phyloP scores from a whole-genome alignment of 192 early-diverging fungal genomes.

The Podila verticillata region DNA sequence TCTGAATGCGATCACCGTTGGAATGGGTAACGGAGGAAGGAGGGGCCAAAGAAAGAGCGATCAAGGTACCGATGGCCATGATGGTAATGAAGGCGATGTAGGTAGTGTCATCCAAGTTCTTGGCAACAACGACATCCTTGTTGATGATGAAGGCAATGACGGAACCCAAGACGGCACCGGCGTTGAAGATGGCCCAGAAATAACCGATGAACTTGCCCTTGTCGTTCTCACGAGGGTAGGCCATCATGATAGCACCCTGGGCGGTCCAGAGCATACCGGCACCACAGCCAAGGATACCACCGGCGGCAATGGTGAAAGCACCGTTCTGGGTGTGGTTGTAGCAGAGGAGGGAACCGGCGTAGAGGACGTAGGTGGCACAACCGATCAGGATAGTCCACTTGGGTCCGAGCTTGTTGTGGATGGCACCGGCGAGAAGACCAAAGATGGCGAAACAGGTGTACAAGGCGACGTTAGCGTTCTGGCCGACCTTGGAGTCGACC shows the following conservation, averaged over 20 bases:
- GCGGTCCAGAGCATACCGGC: slow-evolving; percentile 77
- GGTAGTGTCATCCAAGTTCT: slow-evolving; percentile 65
- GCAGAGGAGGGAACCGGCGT: slow-evolving; percentile 74
- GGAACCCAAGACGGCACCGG: slow-evolving; percentile 79
- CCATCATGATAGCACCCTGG: slow-evolving; percentile 81
- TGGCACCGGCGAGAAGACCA: slow-evolving; percentile 71
- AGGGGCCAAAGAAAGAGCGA: slow-evolving; percentile 62
- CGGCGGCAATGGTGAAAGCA: slow-evolving; percentile 72
- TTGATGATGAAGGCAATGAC: slow-evolving; percentile 73
- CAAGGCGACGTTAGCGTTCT: slow-evolving; percentile 77
- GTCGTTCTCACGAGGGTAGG: slow-evolving; percentile 78
- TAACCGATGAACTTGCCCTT: slow-evolving; percentile 79
- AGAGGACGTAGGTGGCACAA: slow-evolving; percentile 71
- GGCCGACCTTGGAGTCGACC: slow-evolving; percentile 58
- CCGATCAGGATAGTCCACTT: slow-evolving; percentile 69
- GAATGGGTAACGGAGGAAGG: slow-evolving; percentile 62
- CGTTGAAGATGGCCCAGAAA: slow-evolving; percentile 85
- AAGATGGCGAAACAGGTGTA: slow-evolving; percentile 77
- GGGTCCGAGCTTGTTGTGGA: slow-evolving; percentile 78
- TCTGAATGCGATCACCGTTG: slow-evolving; percentile 70
- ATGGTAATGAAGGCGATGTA: slow-evolving; percentile 77
- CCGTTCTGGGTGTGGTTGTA: slow-evolving; percentile 60
- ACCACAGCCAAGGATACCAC: slow-evolving; percentile 77
- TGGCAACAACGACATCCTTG: slow-evolving; percentile 55
- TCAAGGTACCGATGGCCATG: slow-evolving; percentile 64